These are phyloP conservation scores for Dimargaris cristalligena DNA, from an alignment of 192 early-diverging fungal genomes.

Conservation along the genomic window DNA sequence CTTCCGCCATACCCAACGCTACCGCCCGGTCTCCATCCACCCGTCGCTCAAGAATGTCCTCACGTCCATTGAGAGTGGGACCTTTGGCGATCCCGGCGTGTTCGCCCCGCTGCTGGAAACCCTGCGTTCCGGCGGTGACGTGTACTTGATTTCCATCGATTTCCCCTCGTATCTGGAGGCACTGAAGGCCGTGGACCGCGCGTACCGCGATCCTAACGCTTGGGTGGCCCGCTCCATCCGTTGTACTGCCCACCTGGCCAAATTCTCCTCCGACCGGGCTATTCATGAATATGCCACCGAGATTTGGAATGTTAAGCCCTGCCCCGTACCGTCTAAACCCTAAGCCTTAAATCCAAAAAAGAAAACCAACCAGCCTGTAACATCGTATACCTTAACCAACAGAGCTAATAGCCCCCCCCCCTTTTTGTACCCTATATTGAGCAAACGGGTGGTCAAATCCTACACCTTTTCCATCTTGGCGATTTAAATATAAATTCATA, in stretches of 20 bases:
- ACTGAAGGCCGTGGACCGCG: conserved; percentile 63
- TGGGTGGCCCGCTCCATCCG: conserved; percentile 86
- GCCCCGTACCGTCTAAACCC: conserved; percentile 12
- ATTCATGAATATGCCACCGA: conserved; percentile 85
- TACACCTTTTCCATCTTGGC: too few relatives aligned
- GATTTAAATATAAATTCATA: too few relatives aligned
- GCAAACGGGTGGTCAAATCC: too few relatives aligned
- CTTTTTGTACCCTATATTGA: too few relatives aligned
- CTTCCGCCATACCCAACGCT: conserved; percentile 78
- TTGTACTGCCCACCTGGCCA: conserved; percentile 84
- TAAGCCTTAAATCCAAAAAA: too few relatives aligned
- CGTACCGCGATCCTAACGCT: conserved; percentile 60
- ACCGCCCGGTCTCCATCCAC: conserved; percentile 61
- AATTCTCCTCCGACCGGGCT: conserved; percentile 77
- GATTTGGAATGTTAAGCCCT: conserved; percentile 74
- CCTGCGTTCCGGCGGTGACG: conserved; percentile 72
- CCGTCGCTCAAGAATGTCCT: conserved; percentile 64
- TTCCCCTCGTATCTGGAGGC: conserved; percentile 65
- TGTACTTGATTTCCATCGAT: conserved; percentile 71
- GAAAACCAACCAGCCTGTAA: too few relatives aligned
- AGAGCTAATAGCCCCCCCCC: too few relatives aligned
- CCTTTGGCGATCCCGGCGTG: conserved; percentile 65
- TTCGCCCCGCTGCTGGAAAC: conserved; percentile 66
- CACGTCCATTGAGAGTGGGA: conserved; percentile 56
- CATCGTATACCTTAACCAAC: too few relatives aligned